Base-by-base conservation (phyloP, 208 protist species). In the Trypanosoma scelopori region DNA sequence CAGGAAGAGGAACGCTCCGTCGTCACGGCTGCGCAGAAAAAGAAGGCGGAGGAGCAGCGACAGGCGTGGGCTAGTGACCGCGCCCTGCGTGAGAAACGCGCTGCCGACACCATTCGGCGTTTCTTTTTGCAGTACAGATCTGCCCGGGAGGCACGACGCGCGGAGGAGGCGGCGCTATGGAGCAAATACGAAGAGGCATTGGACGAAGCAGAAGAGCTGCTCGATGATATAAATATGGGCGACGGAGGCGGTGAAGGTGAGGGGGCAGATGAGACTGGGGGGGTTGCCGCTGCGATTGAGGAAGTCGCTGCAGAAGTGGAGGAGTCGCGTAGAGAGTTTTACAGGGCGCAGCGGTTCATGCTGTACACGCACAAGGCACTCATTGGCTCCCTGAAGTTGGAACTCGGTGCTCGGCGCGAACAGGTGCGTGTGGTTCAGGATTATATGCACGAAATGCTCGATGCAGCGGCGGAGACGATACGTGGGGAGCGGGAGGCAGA, bases 51-150 rank as follows among this genome's bases (percentile, higher is more conserved):
- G 20, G 63, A 60, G 42, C 47, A 84, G 48, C 78, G 82, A 5
- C 72, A 86, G 65, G 65, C 74, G 39, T 95, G 88, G 82, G 71
- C 63, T 12, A 65, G 76, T 32, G 55, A 71, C 30, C 89, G 78
- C 18, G 69, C 74, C 22, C 61, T 76, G 42, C 56, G 72, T 46
- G 86, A 95, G 64, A 91, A 91, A 76, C 46, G 62, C 0, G 92
- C 92, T 0, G 74, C 72, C 11, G 84, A 87, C 57, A 76, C 73
- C 22, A 93, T 97, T 55, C 87, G 91, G 58, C 79, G 84, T n/a
- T 81, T 82, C 22, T 82, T 91, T 53, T 28, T 46, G 35, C 55
- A 65, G 52, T 93, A 85, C 53, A 65, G 71, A 20, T 50, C 32
- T 1, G 47, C 63, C 0, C 42, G 90, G 20, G 55, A 65, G n/a